Base-by-base conservation (phyloP, 139 green algal genomes). In the Coccomyxa sp. region DNA sequence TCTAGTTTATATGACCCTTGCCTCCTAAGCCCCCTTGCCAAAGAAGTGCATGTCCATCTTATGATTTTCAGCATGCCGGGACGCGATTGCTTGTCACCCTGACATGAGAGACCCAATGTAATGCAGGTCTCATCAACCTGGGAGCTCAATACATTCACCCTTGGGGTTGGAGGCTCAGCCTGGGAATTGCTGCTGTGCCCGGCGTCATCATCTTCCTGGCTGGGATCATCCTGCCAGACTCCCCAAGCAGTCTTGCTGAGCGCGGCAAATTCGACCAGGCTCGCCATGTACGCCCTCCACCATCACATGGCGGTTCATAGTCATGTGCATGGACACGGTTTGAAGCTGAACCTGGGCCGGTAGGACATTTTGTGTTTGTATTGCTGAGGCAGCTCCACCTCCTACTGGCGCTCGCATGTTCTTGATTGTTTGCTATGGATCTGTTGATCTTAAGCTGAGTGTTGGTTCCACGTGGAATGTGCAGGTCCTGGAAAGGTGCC, bases 171-270 rank as follows among this genome's bases (percentile, higher is more conserved):
- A 58, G 76, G 31, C 76, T 80, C 30, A 16, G 30, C 31, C 15
- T 80, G 30, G 76, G 30, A 63, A 32, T 68, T 18, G 77, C 77
- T 51, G 82, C 75, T 77, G 66, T 83, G 23, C 86, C 86, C 16
- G 87, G 86, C 17, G 0, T 88, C 66, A 31, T 87, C 27, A 75
- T 90, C 38, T 60, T 86, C 17, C 0, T 84, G 0, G 91, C 90
- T 28, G 81, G 77, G 75, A 79, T 95, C 45, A 23, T 93, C 58
- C 87, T 95, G 75, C 89, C 91, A 12, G 92, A 95, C n/a, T 94
- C 92, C 0, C 92, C 91, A 82, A 95, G 93, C 88, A 91, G 82
- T 12, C 87, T 95, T 15, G 79, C 91, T 27, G 86, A 90, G 88
- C 87, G 92, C 68, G 90, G 91, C 45, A 58, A 88, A 3, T 0